A percentile compares a stretch with the other conserved stretches of the same genome.
Evolutionary conservation across 1,139 yeast genomes (phyloP).

Genomic region (Pichia sp.): DNA sequence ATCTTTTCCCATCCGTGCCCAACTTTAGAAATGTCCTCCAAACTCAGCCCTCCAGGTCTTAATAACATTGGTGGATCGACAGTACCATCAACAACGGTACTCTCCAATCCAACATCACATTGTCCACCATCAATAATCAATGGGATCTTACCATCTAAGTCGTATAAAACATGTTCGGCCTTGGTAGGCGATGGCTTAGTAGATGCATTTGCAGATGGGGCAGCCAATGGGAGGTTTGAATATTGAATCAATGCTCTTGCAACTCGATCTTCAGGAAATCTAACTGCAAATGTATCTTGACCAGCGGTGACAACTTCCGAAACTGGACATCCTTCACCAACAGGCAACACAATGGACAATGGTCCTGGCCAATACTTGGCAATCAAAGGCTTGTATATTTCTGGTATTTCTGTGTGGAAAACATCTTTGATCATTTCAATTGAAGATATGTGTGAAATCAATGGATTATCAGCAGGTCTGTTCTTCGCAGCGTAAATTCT

Average conservation of each 20-base stretch:
- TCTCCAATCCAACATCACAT: constrained; percentile 89
- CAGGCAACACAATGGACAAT: constrained; percentile 78
- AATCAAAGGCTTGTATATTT: constrained; percentile 59
- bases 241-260: constrained; percentile 88
- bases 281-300: constrained; percentile 86
- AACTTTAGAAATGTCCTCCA: constrained; percentile 61
- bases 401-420: constrained; percentile 54
- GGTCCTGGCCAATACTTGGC: constrained; percentile 95
- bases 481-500: constrained; percentile 85
- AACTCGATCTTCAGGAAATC: constrained; percentile 83
- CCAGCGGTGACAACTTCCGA: constrained; percentile 80
- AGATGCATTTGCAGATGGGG: constrained; percentile 97
- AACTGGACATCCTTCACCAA: constrained; percentile 45
- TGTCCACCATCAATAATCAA: constrained; percentile 87
- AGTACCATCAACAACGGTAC: constrained; percentile 91
- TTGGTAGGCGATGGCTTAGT: constrained; percentile 92
- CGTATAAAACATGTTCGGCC: constrained; percentile 83
- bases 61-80: constrained; percentile 80
- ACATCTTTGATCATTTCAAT: constrained; percentile 62
- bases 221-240: constrained; percentile 91
- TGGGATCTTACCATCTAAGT: constrained; percentile 79
- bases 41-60: constrained; percentile 91
- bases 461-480: constrained; percentile 93
- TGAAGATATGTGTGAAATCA: constrained; percentile 87
- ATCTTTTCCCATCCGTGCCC: constrained; percentile 67